Evolutionary conservation across 495 filamentous ascomycete species (phyloP).

Genomic region (Chaetomium cochliodes): DNA sequence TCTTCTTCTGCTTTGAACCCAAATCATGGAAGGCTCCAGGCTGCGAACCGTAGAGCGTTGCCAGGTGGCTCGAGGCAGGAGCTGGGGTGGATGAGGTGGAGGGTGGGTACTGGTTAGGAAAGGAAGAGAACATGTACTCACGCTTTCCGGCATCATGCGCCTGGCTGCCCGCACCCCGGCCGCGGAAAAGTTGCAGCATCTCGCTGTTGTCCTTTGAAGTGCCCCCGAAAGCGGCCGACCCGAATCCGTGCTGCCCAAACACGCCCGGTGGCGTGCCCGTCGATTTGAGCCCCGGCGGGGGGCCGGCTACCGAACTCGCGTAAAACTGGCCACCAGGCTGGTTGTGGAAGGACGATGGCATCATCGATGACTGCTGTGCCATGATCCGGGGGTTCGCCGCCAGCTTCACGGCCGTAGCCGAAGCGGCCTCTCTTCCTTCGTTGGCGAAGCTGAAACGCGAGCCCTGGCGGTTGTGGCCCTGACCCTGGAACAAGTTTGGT

Average conservation of each 20-base stretch:
- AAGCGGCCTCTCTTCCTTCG: constrained; percentile 55
- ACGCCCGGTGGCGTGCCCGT: constrained; percentile 87
- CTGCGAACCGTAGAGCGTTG: constrained; percentile 86
- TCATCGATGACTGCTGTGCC: constrained; percentile 85
- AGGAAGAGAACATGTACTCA: constrained; percentile 80
- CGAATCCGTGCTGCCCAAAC: constrained; percentile 72
- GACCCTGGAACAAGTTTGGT: constrained; percentile 63
- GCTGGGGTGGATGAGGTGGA: constrained; percentile 79
- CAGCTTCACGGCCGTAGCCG: constrained; percentile 73
- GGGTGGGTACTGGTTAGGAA: constrained; percentile 73
- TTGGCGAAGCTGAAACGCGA: constrained; percentile 89
- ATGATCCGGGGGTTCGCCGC: constrained; percentile 79
- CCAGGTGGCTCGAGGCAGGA: constrained; percentile 82
- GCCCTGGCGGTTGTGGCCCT: constrained; percentile 79
- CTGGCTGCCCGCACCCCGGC: constrained; percentile 58
- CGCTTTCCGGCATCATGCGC: constrained; percentile 84
- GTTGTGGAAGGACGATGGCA: constrained; percentile 68
- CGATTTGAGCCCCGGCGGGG: constrained; percentile 92
- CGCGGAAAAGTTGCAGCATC: constrained; percentile 73
- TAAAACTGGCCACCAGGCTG: constrained; percentile 64
- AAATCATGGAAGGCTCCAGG: constrained; percentile 78
- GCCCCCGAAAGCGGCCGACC: constrained; percentile 54
- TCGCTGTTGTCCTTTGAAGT: constrained; percentile 70
- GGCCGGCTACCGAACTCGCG: constrained; percentile 72
- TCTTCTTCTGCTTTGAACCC: constrained; percentile 97